Base-by-base conservation (phyloP, 2,329 filamentous ascomycete species). In the Sarocladium oryzae region DNA sequence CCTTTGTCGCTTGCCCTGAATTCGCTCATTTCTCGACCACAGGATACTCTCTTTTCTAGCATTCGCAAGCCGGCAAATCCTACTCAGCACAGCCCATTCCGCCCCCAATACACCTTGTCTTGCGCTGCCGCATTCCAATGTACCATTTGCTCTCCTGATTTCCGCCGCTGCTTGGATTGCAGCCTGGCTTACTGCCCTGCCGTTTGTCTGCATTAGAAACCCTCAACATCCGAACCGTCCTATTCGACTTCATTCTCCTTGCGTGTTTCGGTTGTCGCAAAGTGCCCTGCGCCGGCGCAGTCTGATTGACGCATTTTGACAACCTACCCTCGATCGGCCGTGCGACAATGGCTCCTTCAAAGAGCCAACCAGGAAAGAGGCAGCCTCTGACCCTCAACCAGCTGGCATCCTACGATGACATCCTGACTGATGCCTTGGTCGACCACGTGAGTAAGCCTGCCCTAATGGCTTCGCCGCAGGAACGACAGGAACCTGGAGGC, bases 381-480 rank as follows among this genome's bases (percentile, higher is more conserved):
- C 83, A 86, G 64, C 82, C 83, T 55, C 77, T 99, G 60, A 96
- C 90, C 7, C 76, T 97, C 60, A 84, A 85, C 54, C 91, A 95
- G 75, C 74, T 99, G 61, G 86, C 90, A 28, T 86, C 86, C 48
- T 97, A 97, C 73, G 93, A 99, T 71, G 93, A 99, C 69, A 85
- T 97, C 57, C 76, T 95, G 56, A 99, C 93, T 7, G 93, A 99
- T 78, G 88, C 89, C 58, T 82, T 99, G 50, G 85, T 99, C 55
- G 93, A 99, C 70, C 89, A 92, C 72, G 92, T 96, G 79, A 71
- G 87, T 78, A 15, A 16, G 21, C n/a, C 18, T 24, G 16, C 4
- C 26, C 8, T 11, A 4, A 4, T 23, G 26, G n/a, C n/a, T 15
- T 5, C 7, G 15, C n/a, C 28, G 24, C 26, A 48, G 8, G 20